Evolutionary conservation across 306 rosid species (phyloP), one percentile per base, ranked within the genome.

Genomic region (Vicia faba): DNA sequence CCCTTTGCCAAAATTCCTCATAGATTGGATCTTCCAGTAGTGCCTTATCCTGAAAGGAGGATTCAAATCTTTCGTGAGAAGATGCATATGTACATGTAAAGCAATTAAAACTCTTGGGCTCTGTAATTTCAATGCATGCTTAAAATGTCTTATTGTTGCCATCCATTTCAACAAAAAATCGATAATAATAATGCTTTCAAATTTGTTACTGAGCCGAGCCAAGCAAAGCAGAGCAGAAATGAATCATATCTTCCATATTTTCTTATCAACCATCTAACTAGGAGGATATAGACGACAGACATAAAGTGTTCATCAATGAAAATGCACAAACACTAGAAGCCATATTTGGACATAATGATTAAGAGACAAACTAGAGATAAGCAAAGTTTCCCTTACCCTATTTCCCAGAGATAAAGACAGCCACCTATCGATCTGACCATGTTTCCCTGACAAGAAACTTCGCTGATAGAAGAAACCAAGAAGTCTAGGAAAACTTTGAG

Each of bases 1-100:
- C 96, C 85, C 97, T 88, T 80, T 89, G 98, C 98, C 98, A 93
- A 78, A 93, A 89, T 71, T 84, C 97, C 82, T 93, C 98, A 64
- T 89, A 77, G 70, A 93, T 75, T 54, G 98, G 98, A 74, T 89
- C 97, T 81, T 93, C 98, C 65, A 89, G 75, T 68, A 93, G 75
- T 60, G 97, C 97, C 78, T 78, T 93, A 68, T 93, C 98, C 98
- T 93, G 83, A 55, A 54, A 76, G 63, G 25, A 28, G 44, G 35
- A 70, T 38, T 61, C 16, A 50, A 18, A 66, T 71, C 60, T 61
- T 78, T 38, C 57, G 28, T 51, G 41, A 72, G 58, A 44, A 56
- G 14, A 38, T 50, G 44, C 14, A 66, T 56, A 20, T 55, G 44
- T 23, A 66, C 56, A 58, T 23, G 54, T 67, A 51, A 31, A 40